These are phyloP conservation scores for Oryza brachyantha DNA, from an alignment of 176 grass and related monocot species.

Conservation along the genomic window DNA sequence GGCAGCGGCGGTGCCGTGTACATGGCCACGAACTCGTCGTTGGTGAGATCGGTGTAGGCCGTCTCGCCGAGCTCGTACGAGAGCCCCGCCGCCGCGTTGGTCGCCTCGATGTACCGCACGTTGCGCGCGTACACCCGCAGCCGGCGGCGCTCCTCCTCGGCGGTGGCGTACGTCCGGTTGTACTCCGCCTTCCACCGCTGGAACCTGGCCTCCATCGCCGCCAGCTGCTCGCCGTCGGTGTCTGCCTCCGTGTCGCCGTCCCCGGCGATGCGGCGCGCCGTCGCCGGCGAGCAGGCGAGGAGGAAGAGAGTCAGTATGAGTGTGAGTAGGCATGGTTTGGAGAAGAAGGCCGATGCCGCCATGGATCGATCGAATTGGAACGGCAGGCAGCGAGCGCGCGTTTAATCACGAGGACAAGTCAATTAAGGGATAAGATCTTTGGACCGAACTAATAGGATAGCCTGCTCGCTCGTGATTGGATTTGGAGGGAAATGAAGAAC, in stretches of 20 bases:
- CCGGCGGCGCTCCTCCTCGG: slow-evolving; percentile 24
- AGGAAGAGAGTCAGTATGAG: not conserved
- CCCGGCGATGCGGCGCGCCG: not conserved
- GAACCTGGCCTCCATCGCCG: slow-evolving; percentile 23
- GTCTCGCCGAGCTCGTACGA: slow-evolving; percentile 59
- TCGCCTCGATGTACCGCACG: slow-evolving; percentile 49
- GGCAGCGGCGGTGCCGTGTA: slow-evolving; percentile 19
- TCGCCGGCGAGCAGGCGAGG: not conserved
- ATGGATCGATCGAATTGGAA: not conserved
- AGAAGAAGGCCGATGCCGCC: slow-evolving; percentile 15
- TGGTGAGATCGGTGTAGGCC: slow-evolving; percentile 53
- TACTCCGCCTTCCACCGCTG: slow-evolving; percentile 39
- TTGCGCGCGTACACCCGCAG: slow-evolving; percentile 33
- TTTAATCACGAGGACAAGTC: too few relatives aligned
- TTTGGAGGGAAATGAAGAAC: too few relatives aligned
- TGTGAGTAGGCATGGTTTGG: not conserved
- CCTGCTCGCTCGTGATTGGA: too few relatives aligned
- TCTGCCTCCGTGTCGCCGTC: not conserved
- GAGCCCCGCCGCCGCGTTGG: slow-evolving; percentile 41
- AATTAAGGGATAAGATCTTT: too few relatives aligned
- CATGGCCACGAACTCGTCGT: slow-evolving; percentile 53
- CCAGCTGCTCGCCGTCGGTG: too few relatives aligned
- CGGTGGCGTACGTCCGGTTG: slow-evolving; percentile 19
- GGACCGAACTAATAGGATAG: too few relatives aligned
- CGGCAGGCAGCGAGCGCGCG: not conserved